phyloP scores from a whole-genome alignment of 306 rosid species.

The cucumber (Cucumis sativus) region DNA sequence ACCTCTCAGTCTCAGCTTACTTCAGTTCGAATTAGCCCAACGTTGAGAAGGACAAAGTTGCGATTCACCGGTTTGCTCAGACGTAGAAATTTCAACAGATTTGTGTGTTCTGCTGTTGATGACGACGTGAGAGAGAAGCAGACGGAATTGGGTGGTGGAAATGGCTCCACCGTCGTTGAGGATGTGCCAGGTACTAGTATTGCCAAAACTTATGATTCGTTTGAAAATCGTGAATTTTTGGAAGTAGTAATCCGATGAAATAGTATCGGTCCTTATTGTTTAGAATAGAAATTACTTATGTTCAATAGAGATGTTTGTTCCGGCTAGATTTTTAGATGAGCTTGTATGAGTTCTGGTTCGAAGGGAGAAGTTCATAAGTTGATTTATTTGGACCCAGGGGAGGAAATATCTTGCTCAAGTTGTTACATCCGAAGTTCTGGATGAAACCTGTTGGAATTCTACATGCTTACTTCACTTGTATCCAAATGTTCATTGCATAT shows the following conservation, averaged over 20 bases:
- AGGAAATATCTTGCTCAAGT: neutral
- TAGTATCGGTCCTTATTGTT: neutral
- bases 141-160: constrained; percentile 26
- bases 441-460: neutral
- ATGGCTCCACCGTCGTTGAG: constrained; percentile 42
- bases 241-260: neutral
- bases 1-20: constrained; percentile 14
- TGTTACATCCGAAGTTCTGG: neutral
- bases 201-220: neutral
- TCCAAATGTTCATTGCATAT: neutral
- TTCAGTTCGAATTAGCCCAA: constrained; percentile 20
- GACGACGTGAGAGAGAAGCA: constrained; percentile 50
- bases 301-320: neutral
- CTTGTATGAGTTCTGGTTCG: neutral
- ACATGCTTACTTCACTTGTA: neutral
- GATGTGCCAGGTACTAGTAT: constrained; percentile 57
- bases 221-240: neutral
- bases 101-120: constrained; percentile 59
- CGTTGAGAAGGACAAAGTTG: constrained; percentile 15
- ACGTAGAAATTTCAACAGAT: constrained; percentile 9
- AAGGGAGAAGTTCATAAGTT: neutral
- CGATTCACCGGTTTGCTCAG: constrained; percentile 14
- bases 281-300: neutral
- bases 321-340: neutral
- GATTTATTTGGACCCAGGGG: neutral